These are phyloP conservation scores for Chlamydomonas reinhardtii DNA, from an alignment of 163 green algal genomes.

Conservation along the genomic window DNA sequence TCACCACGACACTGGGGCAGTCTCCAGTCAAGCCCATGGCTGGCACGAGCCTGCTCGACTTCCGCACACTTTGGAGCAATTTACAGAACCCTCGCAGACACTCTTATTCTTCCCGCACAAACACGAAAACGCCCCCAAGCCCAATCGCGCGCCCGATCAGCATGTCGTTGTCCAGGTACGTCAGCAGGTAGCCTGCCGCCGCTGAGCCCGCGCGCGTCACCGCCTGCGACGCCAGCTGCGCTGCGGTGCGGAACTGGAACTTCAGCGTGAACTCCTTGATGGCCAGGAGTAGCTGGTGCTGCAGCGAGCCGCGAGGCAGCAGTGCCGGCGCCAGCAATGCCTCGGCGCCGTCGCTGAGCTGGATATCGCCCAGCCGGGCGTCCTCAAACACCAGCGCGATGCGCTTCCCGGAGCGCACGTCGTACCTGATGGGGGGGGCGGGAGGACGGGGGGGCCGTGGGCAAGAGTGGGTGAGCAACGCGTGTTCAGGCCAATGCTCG, in stretches of 20 bases:
- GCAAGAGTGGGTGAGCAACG: no score
- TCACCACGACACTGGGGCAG: no score
- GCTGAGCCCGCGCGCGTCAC: constrained; percentile 4
- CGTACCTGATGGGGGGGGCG: constrained; percentile 62
- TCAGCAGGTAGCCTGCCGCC: constrained; percentile 78
- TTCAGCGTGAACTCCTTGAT: constrained; percentile 63
- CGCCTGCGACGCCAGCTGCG: constrained; percentile 50
- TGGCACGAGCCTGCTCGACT: no score
- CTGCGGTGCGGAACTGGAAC: constrained; percentile 63
- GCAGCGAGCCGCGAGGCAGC: constrained; percentile 72
- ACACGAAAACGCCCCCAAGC: constrained; percentile 83
- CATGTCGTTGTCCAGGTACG: constrained; percentile 87
- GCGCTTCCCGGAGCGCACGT: constrained; percentile 68
- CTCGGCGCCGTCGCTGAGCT: constrained; percentile 64
- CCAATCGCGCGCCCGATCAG: constrained; percentile 78
- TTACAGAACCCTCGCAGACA: no score
- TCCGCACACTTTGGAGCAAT: no score
- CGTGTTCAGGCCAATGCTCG: no score
- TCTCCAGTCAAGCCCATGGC: no score
- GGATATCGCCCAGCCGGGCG: constrained; percentile 61
- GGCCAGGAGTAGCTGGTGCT: constrained; percentile 77
- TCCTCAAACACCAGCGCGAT: constrained; percentile 82
- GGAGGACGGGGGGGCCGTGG: background rate
- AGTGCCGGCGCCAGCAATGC: constrained; percentile 78
- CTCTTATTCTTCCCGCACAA: constrained; percentile 55